These are phyloP conservation scores for Saccharomycopsis javanensis DNA, from an alignment of 805 yeast genomes.

Conservation along the genomic window DNA sequence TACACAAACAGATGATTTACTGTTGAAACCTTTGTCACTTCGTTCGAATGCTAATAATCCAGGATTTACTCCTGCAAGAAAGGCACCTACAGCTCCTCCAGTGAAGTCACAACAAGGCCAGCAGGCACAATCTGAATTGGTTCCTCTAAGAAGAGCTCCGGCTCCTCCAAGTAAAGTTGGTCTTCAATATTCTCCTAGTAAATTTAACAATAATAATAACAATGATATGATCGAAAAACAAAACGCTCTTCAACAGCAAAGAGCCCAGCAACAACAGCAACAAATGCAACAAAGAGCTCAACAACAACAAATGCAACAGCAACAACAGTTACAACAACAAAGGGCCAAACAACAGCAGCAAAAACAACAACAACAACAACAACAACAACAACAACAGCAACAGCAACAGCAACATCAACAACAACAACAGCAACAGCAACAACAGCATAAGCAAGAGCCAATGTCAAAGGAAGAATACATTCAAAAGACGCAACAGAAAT, in stretches of 20 bases:
- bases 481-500: slow-evolving; percentile 25
- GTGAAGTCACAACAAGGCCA: slow-evolving; percentile 3
- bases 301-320: slow-evolving; percentile 21
- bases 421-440: slow-evolving; percentile 2
- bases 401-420: slow-evolving; percentile 20
- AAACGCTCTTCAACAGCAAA: slow-evolving; percentile 17
- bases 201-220: background rate
- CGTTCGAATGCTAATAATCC: slow-evolving; percentile 1
- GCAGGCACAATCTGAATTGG: slow-evolving; percentile 24
- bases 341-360: slow-evolving; percentile 3
- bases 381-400: slow-evolving; percentile 22
- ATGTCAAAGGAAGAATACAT: slow-evolving; percentile 18
- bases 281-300: slow-evolving; percentile 11
- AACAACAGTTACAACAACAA: slow-evolving; percentile 22
- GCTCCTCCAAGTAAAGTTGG: slow-evolving; percentile 34
- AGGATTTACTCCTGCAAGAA: slow-evolving; percentile 31
- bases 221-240: slow-evolving; percentile 15
- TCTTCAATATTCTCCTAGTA: slow-evolving; percentile 16
- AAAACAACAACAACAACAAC: slow-evolving; percentile 7
- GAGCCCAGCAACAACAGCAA: slow-evolving; percentile 16
- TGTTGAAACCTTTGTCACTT: slow-evolving; percentile 12
- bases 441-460: slow-evolving; percentile 10
- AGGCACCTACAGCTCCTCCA: slow-evolving; percentile 34
- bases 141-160: slow-evolving; percentile 48
- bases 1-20: slow-evolving; percentile 8